Evolutionary conservation across 306 rosid genomes (phyloP).

Genomic region (Betula pendula): DNA sequence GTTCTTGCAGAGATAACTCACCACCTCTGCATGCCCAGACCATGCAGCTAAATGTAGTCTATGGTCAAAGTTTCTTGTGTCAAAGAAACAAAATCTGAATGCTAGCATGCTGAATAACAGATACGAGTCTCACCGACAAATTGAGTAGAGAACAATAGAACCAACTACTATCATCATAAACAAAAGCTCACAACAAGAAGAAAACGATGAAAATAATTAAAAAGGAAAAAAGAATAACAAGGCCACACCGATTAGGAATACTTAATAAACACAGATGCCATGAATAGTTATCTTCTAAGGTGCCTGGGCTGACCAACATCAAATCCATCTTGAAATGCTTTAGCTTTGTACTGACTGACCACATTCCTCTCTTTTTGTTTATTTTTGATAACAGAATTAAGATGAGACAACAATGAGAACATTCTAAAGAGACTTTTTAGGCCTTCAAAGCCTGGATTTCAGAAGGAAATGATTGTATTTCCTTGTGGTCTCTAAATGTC

Average conservation of each 20-base stretch:
- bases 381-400: not conserved
- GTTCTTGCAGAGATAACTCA: constrained; percentile 70
- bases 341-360: not conserved
- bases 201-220: not conserved
- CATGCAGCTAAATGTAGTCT: constrained; percentile 95
- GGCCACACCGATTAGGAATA: not conserved
- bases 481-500: not conserved
- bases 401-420: not conserved
- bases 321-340: not conserved
- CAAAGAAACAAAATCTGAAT: constrained; percentile 52
- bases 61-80: constrained; percentile 40
- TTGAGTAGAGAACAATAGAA: constrained; percentile 5
- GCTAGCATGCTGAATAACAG: not conserved
- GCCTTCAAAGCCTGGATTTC: not conserved
- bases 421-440: not conserved
- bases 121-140: not conserved
- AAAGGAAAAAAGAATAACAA: not conserved
- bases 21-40: constrained; percentile 78
- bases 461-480: not conserved
- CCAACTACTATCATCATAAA: not conserved
- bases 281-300: not conserved
- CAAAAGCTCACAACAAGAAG: not conserved
- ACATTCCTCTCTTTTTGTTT: not conserved
- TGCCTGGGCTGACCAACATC: not conserved
- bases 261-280: not conserved